Evolutionary conservation across 495 filamentous ascomycete species (phyloP).

Genomic region (Parathielavia hyrcaniae): DNA sequence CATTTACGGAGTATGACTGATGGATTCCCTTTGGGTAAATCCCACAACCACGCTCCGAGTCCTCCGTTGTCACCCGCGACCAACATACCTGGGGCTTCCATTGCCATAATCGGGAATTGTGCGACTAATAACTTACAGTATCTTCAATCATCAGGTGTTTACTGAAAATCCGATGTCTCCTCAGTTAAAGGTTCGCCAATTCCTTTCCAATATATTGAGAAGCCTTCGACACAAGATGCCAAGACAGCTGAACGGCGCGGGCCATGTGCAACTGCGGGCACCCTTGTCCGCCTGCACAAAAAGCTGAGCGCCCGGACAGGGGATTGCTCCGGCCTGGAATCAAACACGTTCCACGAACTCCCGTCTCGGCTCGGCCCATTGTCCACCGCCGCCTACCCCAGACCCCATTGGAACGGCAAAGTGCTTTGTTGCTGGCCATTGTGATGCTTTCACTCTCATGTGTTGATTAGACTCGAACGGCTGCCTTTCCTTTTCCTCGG

Average conservation of each 20-base stretch:
- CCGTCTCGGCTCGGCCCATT: constrained; percentile 11
- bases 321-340: constrained; percentile 12
- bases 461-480: constrained; percentile 14
- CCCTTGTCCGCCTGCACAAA: constrained; percentile 9
- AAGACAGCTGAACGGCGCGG: background rate
- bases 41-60: too few species aligned
- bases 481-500: constrained; percentile 1
- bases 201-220: too few species aligned
- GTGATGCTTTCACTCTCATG: constrained; percentile 17
- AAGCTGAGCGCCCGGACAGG: background rate
- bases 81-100: too few species aligned
- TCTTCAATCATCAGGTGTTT: too few species aligned
- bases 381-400: background rate
- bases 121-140: too few species aligned
- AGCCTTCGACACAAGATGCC: background rate
- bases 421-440: constrained; percentile 5
- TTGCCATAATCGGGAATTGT: too few species aligned
- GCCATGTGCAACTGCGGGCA: constrained; percentile 10
- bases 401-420: constrained; percentile 11
- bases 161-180: too few species aligned
- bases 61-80: too few species aligned
- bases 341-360: constrained; percentile 30
- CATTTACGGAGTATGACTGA: too few species aligned
- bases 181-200: too few species aligned
- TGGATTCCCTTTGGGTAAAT: too few species aligned